Evolutionary conservation across 305 asterid genomes (phyloP).

Genomic region (Solanum chacoense): DNA sequence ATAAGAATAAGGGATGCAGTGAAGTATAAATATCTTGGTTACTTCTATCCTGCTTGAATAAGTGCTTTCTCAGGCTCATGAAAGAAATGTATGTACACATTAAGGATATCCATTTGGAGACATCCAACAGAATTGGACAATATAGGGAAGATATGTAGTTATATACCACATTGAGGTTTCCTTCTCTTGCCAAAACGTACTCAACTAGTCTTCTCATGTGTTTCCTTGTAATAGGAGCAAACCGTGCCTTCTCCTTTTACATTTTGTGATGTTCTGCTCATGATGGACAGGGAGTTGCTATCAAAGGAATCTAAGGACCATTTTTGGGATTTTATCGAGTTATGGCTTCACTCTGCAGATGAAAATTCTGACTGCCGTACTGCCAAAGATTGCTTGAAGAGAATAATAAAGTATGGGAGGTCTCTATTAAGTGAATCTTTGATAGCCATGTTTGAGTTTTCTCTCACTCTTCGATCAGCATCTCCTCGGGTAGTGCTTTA

Average conservation of each 20-base stretch:
- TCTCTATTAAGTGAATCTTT: constrained; percentile 66
- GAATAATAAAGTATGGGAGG: constrained; percentile 55
- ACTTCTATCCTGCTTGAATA: background rate
- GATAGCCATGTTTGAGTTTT: constrained; percentile 77
- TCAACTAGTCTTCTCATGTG: background rate
- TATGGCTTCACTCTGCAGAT: constrained; percentile 53
- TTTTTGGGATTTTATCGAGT: constrained; percentile 86
- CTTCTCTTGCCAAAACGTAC: background rate
- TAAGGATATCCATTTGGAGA: background rate
- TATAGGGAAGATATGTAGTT: background rate
- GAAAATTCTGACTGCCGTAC: constrained; percentile 43
- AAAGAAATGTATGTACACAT: background rate
- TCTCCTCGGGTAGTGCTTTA: constrained; percentile 88
- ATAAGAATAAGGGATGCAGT: background rate
- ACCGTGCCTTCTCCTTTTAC: background rate
- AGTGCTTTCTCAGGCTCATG: background rate
- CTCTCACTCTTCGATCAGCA: constrained; percentile 91
- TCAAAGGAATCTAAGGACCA: constrained; percentile 85
- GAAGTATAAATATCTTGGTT: background rate
- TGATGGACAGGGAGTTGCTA: constrained; percentile 65
- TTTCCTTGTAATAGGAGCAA: background rate
- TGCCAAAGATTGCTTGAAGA: constrained; percentile 75
- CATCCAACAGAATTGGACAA: background rate
- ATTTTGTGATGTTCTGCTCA: constrained; percentile 6
- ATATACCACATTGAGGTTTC: background rate